phyloP scores from a whole-genome alignment of 257 asterid genomes.

The Fraxinus americana region DNA sequence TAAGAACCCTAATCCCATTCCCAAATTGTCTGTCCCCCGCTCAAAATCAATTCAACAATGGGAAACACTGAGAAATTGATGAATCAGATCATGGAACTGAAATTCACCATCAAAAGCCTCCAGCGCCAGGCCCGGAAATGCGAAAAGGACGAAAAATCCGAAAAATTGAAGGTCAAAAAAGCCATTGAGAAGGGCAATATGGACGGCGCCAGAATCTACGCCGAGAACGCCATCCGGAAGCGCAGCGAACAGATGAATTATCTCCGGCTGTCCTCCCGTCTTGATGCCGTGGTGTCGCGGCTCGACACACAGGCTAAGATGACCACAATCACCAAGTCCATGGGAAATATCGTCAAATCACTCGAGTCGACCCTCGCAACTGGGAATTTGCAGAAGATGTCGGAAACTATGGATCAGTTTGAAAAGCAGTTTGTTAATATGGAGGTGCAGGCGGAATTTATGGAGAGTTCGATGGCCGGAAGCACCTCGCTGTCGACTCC shows the following conservation, averaged over 20 bases:
- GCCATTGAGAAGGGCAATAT: conserved; percentile 98
- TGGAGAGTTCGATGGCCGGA: conserved; percentile 99
- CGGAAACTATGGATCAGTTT: conserved; percentile 94
- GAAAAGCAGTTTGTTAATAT: conserved; percentile 93
- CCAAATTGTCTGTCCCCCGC: neutral
- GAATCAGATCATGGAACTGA: conserved; percentile 93
- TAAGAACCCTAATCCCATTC: neutral
- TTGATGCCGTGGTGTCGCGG: conserved; percentile 21
- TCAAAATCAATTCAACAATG: conserved; percentile 37
- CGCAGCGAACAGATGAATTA: conserved; percentile 94
- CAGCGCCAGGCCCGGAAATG: conserved; percentile 92
- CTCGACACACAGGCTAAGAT: conserved; percentile 26
- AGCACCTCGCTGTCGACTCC: conserved; percentile 94
- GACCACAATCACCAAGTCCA: conserved; percentile 21
- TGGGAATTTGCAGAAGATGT: conserved; percentile 93
- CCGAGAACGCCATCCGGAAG: conserved; percentile 96
- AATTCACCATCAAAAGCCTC: conserved; percentile 80
- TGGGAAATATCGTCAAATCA: conserved; percentile 67
- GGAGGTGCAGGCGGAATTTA: conserved; percentile 99
- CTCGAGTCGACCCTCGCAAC: conserved; percentile 73
- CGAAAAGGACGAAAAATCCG: conserved; percentile 91
- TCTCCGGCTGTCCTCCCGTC: conserved; percentile 22
- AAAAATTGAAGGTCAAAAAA: conserved; percentile 84
- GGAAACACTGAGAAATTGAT: conserved; percentile 87
- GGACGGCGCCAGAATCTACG: conserved; percentile 99